These are phyloP conservation scores for Citeromyces nyonsensis DNA, from an alignment of 805 yeast species.

Conservation along the genomic window DNA sequence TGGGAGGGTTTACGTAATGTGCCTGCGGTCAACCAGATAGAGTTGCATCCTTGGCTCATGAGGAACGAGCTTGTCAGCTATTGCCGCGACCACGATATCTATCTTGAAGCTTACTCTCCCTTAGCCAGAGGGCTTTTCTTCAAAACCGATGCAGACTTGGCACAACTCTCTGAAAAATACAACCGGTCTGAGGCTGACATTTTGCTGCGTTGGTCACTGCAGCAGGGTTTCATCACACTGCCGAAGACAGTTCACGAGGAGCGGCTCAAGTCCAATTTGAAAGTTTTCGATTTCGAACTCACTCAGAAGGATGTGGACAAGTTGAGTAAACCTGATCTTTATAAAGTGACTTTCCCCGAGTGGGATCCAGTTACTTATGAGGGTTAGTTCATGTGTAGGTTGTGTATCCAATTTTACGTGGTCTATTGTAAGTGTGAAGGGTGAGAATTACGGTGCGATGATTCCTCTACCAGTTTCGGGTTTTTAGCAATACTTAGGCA, in stretches of 20 bases:
- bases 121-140: constrained; percentile 37
- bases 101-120: constrained; percentile 49
- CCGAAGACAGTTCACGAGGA: constrained; percentile 14
- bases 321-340: constrained; percentile 19
- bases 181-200: constrained; percentile 39
- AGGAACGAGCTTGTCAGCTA: constrained; percentile 26
- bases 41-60: constrained; percentile 33
- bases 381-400: background rate
- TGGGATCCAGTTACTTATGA: constrained; percentile 19
- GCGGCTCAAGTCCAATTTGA: constrained; percentile 21
- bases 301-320: constrained; percentile 15
- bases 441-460: no score
- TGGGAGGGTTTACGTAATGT: constrained; percentile 24
- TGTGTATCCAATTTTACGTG: no score
- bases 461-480: no score
- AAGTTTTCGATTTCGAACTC: constrained; percentile 20
- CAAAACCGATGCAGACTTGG: constrained; percentile 20
- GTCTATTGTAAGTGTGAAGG: no score
- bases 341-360: constrained; percentile 13
- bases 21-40: constrained; percentile 36
- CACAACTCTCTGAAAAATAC: constrained; percentile 29
- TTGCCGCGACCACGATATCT: constrained; percentile 27
- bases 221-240: constrained; percentile 36
- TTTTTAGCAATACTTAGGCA: no score
- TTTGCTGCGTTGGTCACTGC: constrained; percentile 51